Evolutionary conservation across 225 moss, liverwort and hornwort species (phyloP), one percentile per base, ranked within the genome.

Genomic region (Thuidium tamariscinum): DNA sequence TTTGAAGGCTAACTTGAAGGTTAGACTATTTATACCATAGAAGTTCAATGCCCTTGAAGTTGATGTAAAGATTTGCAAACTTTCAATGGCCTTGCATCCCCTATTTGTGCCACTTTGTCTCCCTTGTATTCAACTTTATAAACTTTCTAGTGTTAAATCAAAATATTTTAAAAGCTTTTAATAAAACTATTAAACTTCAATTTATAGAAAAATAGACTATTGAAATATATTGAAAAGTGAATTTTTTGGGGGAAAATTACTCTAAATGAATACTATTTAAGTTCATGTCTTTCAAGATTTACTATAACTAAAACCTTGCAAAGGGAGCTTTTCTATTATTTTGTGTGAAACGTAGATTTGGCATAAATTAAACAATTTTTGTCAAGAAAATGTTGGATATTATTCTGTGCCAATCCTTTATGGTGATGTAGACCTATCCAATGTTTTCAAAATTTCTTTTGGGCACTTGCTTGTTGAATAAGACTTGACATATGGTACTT

Each of bases 401-500:
- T 3, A 13, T 74, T 51, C 18, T 22, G 3, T 22, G 2, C n/a
- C n/a, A 74, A 34, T 34, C 13, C 2, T 51, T 5, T 13, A 22
- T 2, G 8, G 14, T 34, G 5, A 22, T 0, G 0, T 74, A 1
- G 5, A 34, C 22, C n/a, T 34, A n/a, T 34, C 8, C 5, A 8
- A 0, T 14, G 0, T 51, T 32, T 13, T 11, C n/a, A n/a, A n/a
- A n/a, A n/a, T n/a, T n/a, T n/a, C n/a, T 0, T 34, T 7, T 8
- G 8, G 51, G 5, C 21, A 74, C 5, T 32, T 13, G 11, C 13
- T 34, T 74, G 13, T 74, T 34, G 21, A 51, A 32, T 4, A 6
- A 44, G 8, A 1, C 3, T 1, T 5, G 0, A 8, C 13, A 10
- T 2, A 10, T 27, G 10, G 27, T 16, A 29, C 42, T 29, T 5